These are phyloP conservation scores for Ceratobasidium sp. DNA, from an alignment of 1,284 basidiomycete genomes.

Conservation along the genomic window DNA sequence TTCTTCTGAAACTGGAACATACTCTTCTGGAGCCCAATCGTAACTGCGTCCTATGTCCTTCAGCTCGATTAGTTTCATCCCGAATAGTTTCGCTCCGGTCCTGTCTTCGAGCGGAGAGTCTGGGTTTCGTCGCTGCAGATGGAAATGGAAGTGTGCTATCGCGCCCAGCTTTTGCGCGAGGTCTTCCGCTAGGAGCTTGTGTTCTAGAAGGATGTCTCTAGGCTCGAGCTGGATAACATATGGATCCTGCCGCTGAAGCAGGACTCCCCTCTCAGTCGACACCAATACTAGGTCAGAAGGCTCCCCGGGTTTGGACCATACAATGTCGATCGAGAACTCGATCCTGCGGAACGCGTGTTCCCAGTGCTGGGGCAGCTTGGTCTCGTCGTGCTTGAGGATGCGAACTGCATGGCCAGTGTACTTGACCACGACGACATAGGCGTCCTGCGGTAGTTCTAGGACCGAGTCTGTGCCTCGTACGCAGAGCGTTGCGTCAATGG, in stretches of 20 bases:
- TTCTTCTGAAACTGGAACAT: neutral
- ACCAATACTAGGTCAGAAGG: slow-evolving; percentile 13
- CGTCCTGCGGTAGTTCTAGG: slow-evolving; percentile 3
- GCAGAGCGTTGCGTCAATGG: neutral
- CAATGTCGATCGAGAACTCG: neutral
- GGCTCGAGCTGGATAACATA: neutral
- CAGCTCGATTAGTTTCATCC: slow-evolving; percentile 1
- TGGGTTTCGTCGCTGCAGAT: slow-evolving; percentile 20
- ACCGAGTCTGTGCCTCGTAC: neutral
- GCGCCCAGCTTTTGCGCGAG: neutral
- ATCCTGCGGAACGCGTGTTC: slow-evolving; percentile 4
- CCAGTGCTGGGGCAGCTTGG: neutral
- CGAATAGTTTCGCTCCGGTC: neutral
- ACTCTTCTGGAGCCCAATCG: neutral
- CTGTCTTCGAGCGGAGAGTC: slow-evolving; percentile 4
- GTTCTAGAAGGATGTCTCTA: neutral
- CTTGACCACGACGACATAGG: slow-evolving; percentile 17
- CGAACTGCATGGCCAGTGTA: slow-evolving; percentile 14
- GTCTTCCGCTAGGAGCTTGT: neutral
- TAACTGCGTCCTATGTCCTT: neutral
- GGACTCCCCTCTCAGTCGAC: neutral
- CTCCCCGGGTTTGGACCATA: slow-evolving; percentile 17
- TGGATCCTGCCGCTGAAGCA: neutral
- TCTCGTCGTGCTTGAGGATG: neutral
- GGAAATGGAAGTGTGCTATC: slow-evolving; percentile 19